Base-by-base conservation (phyloP, 306 rosid species). In the Spatholobus suberectus region DNA sequence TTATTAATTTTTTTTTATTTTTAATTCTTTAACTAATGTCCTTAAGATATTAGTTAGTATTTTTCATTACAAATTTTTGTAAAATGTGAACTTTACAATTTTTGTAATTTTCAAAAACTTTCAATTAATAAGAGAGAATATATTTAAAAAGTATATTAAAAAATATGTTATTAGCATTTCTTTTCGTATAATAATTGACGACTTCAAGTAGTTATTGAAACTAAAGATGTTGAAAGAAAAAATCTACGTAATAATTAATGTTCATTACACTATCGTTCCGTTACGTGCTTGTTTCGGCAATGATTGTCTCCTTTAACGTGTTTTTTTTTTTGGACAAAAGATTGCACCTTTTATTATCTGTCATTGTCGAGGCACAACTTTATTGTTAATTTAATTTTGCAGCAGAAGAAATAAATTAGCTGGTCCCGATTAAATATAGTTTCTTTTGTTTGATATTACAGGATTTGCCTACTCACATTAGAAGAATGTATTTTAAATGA, bases 351-450 rank as follows among this genome's bases (percentile, higher is more conserved):
- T 52, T 68, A 49, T 37, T 59, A 59, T 40, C 73, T 81, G 74
- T 81, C 66, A 72, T 5, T 46, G 52, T 81, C 73, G 44, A 65
- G 44, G 1, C 10, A 65, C 13, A 58, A 77, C 66, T 83, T 76
- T 44, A 21, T 5, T 32, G 34, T 58, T 76, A 4, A 44, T 69
- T 68, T 32, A 34, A 4, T 68, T 67, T 55, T 43, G 5, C 14
- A 76, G 51, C 57, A 47, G 37, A n/a, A 18, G 4, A 61, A 46
- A 40, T 37, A 75, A 82, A 78, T 72, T 17, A 51, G 8, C 0
- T 13, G 41, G 57, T 58, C 71, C 55, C 7, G 5, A 76, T 66
- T 32, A 29, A 40, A 68, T 41, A 76, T 34, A 58, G n/a, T 21
- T 55, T 55, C 13, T 21, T 52, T 6, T 52, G 26, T 20, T n/a